Evolutionary conservation across 1,284 basidiomycete genomes (phyloP).

Genomic region (Sanghuangporus baumii): DNA sequence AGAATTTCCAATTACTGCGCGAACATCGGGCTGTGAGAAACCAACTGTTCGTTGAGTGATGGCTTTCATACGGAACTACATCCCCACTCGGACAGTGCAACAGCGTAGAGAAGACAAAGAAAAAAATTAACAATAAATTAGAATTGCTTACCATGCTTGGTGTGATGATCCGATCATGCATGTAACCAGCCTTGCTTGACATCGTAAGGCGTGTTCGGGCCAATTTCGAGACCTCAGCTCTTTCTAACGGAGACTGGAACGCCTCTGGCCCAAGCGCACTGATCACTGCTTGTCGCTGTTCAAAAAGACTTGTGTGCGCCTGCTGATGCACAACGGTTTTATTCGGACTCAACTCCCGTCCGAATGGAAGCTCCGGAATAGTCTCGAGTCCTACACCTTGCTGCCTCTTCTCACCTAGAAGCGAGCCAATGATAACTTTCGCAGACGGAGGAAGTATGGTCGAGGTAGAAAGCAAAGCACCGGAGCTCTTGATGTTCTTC

Average conservation of each 20-base stretch:
- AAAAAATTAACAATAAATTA: slow-evolving; percentile 4
- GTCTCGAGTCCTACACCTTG: background rate
- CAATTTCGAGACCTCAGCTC: slow-evolving; percentile 1
- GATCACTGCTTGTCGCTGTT: slow-evolving; percentile 10
- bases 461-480: background rate
- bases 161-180: slow-evolving; percentile 87
- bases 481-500: slow-evolving; percentile 1
- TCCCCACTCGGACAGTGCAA: background rate
- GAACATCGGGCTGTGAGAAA: background rate
- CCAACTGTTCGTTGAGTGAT: background rate
- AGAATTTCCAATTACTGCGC: background rate
- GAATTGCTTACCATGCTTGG: slow-evolving; percentile 77
- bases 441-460: slow-evolving; percentile 4
- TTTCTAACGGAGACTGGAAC: slow-evolving; percentile 1
- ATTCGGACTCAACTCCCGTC: background rate
- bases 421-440: slow-evolving; percentile 9
- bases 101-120: background rate
- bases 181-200: slow-evolving; percentile 93
- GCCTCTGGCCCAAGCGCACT: slow-evolving; percentile 5
- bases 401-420: background rate
- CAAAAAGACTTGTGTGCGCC: slow-evolving; percentile 14
- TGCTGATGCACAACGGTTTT: slow-evolving; percentile 15
- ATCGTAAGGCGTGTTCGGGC: slow-evolving; percentile 72
- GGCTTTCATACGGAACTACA: background rate
- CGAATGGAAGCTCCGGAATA: background rate